These are phyloP conservation scores for Leishmania martiniquensis DNA, from an alignment of 208 protist genomes.

Conservation along the genomic window DNA sequence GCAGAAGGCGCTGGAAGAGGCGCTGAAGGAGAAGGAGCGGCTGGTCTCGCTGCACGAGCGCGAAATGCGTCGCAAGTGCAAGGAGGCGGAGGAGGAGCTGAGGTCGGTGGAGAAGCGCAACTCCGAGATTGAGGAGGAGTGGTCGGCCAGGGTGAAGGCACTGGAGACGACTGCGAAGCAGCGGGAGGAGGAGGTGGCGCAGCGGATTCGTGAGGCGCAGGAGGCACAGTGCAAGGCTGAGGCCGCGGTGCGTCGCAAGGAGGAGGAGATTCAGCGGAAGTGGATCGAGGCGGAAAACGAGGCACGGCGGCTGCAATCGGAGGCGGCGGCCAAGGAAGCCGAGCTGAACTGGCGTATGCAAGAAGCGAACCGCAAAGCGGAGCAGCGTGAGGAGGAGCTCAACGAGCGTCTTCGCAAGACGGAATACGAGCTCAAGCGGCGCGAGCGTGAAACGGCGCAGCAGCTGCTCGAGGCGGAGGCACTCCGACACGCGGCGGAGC, in stretches of 20 bases:
- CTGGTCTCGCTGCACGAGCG: slow-evolving; percentile 41
- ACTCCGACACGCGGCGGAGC: slow-evolving; percentile 32
- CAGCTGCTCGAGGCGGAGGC: slow-evolving; percentile 51
- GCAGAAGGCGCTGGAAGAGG: slow-evolving; percentile 50
- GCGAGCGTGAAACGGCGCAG: slow-evolving; percentile 41
- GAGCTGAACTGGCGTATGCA: slow-evolving; percentile 59
- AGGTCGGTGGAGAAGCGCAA: slow-evolving; percentile 37
- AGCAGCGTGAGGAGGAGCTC: slow-evolving; percentile 45
- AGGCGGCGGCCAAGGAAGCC: slow-evolving; percentile 53
- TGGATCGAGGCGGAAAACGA: slow-evolving; percentile 52
- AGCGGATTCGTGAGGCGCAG: slow-evolving; percentile 44
- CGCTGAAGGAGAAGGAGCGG: slow-evolving; percentile 54
- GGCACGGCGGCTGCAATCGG: slow-evolving; percentile 44
- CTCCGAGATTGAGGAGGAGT: slow-evolving; percentile 51
- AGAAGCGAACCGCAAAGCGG: slow-evolving; percentile 45
- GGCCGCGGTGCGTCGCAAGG: slow-evolving; percentile 37
- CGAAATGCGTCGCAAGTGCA: slow-evolving; percentile 43
- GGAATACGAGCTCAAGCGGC: slow-evolving; percentile 49
- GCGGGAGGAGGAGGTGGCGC: slow-evolving; percentile 49
- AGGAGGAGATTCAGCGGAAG: slow-evolving; percentile 54
- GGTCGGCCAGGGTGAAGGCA: slow-evolving; percentile 40
- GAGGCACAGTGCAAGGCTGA: slow-evolving; percentile 43
- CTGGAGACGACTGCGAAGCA: slow-evolving; percentile 44
- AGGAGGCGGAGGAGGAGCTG: slow-evolving; percentile 47
- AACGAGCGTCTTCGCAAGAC: slow-evolving; percentile 45